Percentiles rank a stretch among this genome's conserved stretches.
These are phyloP conservation scores for Diaporthe sp. DNA, from an alignment of 2,329 filamentous ascomycete species.

Conservation along the genomic window DNA sequence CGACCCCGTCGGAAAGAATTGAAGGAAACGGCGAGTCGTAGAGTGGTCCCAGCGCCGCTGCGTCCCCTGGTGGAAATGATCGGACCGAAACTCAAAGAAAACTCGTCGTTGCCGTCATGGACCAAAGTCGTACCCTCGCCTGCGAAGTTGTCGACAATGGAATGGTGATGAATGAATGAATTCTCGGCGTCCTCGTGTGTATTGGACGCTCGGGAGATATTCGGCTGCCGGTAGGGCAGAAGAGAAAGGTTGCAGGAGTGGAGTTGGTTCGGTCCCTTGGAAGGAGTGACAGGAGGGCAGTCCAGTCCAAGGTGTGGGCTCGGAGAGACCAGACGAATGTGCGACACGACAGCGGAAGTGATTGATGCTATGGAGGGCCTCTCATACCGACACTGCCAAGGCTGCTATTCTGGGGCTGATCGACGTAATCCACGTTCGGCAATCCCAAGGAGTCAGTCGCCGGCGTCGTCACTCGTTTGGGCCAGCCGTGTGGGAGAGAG, in stretches of 20 bases:
- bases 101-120: conserved; percentile 45
- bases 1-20: conserved; percentile 46
- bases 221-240: conserved; percentile 30
- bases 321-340: conserved; percentile 35
- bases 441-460: conserved; percentile 10
- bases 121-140: conserved; percentile 52
- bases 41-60: conserved; percentile 42
- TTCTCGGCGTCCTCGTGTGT: conserved; percentile 28
- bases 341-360: conserved; percentile 33
- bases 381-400: conserved; percentile 38
- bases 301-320: neutral
- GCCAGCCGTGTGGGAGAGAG: conserved; percentile 13
- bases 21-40: conserved; percentile 38
- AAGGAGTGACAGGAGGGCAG: conserved; percentile 14
- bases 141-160: conserved; percentile 51
- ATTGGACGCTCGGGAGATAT: conserved; percentile 26
- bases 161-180: conserved; percentile 40
- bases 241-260: conserved; percentile 21
- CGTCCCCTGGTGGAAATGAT: conserved; percentile 32
- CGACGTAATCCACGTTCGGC: conserved; percentile 23
- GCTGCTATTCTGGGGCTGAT: conserved; percentile 32
- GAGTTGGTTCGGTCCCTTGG: conserved; percentile 10
- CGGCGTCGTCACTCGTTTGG: conserved; percentile 8
- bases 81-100: conserved; percentile 27
- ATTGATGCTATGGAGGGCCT: conserved; percentile 39